Evolutionary conservation across 257 asterid species (phyloP).

Genomic region (Gentiana dahurica): DNA sequence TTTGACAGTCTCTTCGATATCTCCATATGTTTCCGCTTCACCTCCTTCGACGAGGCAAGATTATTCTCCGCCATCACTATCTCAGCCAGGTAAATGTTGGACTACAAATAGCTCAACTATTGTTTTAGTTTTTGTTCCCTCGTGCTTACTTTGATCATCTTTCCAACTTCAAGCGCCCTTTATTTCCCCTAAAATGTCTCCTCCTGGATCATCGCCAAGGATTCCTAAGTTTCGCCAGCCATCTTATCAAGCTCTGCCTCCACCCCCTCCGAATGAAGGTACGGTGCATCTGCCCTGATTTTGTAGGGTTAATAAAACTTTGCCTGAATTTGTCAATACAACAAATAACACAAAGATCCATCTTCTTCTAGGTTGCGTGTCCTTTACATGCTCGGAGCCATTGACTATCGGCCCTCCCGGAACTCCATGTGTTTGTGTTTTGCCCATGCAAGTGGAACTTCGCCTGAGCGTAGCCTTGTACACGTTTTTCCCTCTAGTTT

Average conservation of each 20-base stretch:
- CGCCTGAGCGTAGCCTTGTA: slow-evolving; percentile 57
- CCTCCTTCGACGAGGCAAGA: slow-evolving; percentile 20
- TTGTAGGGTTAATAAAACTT: too few species aligned
- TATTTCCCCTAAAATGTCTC: slow-evolving; percentile 43
- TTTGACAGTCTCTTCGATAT: slow-evolving; percentile 23
- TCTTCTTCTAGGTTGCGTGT: slow-evolving; percentile 50
- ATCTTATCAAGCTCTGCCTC: slow-evolving; percentile 61
- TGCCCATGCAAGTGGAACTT: slow-evolving; percentile 78
- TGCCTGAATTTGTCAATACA: not conserved
- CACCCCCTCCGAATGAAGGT: slow-evolving; percentile 92
- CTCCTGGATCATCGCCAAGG: slow-evolving; percentile 30
- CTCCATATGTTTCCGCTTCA: slow-evolving; percentile 25
- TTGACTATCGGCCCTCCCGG: slow-evolving; percentile 63
- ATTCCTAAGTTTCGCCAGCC: slow-evolving; percentile 36
- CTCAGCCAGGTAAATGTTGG: slow-evolving; percentile 34
- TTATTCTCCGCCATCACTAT: slow-evolving; percentile 35
- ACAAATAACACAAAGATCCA: slow-evolving; percentile 3
- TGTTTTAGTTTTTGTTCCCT: slow-evolving; percentile 11
- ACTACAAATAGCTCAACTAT: slow-evolving; percentile 5
- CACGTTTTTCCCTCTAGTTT: slow-evolving; percentile 82
- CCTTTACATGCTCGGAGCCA: slow-evolving; percentile 68
- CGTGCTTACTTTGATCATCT: slow-evolving; percentile 19
- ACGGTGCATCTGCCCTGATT: slow-evolving; percentile 2
- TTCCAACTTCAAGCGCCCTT: slow-evolving; percentile 42
- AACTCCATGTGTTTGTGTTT: slow-evolving; percentile 68